phyloP scores from a whole-genome alignment of 345 rosid genomes.

The Brassica incana region DNA sequence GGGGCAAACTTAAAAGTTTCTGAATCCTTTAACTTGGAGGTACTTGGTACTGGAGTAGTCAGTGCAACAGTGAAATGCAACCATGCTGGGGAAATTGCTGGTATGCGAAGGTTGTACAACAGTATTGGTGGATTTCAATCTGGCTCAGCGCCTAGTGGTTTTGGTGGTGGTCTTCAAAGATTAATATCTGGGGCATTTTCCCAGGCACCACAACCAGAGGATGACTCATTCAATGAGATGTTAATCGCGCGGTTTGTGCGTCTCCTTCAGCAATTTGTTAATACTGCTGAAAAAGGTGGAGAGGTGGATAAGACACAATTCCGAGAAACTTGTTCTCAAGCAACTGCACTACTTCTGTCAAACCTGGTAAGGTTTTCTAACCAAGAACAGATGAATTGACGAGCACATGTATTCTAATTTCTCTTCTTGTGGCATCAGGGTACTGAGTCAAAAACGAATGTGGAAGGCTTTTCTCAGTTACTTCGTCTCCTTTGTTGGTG shows the following conservation, averaged over 20 bases:
- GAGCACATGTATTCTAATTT: constrained; percentile 31
- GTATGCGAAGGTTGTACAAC: constrained; percentile 94
- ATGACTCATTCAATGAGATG: constrained; percentile 89
- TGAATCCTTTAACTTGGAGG: constrained; percentile 92
- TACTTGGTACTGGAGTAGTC: constrained; percentile 88
- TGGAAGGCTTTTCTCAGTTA: constrained; percentile 92
- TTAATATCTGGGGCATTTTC: constrained; percentile 90
- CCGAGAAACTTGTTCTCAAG: constrained; percentile 91
- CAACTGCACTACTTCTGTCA: constrained; percentile 90
- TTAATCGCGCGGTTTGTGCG: constrained; percentile 78
- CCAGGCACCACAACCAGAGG: constrained; percentile 64
- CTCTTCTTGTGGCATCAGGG: constrained; percentile 48
- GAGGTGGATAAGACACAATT: constrained; percentile 84
- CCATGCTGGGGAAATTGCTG: constrained; percentile 98
- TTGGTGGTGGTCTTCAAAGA: constrained; percentile 77
- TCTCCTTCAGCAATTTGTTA: constrained; percentile 93
- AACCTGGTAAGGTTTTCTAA: constrained; percentile 67
- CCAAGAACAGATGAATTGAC: constrained; percentile 9
- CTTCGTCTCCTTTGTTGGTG: constrained; percentile 99
- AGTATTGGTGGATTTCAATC: constrained; percentile 94
- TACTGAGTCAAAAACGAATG: constrained; percentile 68
- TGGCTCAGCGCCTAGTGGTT: constrained; percentile 54
- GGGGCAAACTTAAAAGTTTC: constrained; percentile 87
- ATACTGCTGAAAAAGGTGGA: constrained; percentile 84
- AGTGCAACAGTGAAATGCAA: constrained; percentile 97